Conservation (phyloP, 805 yeast species). For the Trichomonascus vanleenenianus region DNA sequence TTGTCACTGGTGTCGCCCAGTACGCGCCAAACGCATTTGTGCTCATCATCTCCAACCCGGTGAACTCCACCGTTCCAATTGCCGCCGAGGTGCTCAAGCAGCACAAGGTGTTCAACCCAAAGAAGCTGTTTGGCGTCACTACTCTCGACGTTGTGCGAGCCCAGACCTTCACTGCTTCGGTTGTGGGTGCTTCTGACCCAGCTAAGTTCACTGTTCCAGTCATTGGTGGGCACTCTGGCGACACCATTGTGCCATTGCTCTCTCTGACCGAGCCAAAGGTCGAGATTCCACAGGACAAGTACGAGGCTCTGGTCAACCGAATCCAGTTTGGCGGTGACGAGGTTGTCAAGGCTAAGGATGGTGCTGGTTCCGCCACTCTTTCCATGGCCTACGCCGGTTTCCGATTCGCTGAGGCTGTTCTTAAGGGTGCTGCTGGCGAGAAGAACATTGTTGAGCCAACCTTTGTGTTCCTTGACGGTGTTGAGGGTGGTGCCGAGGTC, state of each 20-base stretch:
- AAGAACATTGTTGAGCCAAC: slow-evolving; percentile 41
- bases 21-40: slow-evolving; percentile 68
- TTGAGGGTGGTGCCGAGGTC: slow-evolving; percentile 48
- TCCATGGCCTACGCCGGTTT: slow-evolving; percentile 95
- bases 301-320: slow-evolving; percentile 66
- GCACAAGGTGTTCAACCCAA: slow-evolving; percentile 60
- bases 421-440: slow-evolving; percentile 35
- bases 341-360: slow-evolving; percentile 90
- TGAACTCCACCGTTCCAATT: slow-evolving; percentile 87
- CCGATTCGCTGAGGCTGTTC: slow-evolving; percentile 59
- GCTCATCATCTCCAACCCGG: slow-evolving; percentile 85
- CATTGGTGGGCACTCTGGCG: slow-evolving; percentile 93
- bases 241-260: slow-evolving; percentile 83
- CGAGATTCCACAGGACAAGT: slow-evolving; percentile 30
- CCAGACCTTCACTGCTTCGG: slow-evolving; percentile 63
- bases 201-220: slow-evolving; percentile 56
- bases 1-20: slow-evolving; percentile 69
- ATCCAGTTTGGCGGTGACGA: slow-evolving; percentile 97
- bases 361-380: slow-evolving; percentile 90
- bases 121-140: slow-evolving; percentile 78
- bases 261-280: slow-evolving; percentile 34
- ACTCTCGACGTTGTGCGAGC: slow-evolving; percentile 84
- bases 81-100: slow-evolving; percentile 72
- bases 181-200: slow-evolving; percentile 37
- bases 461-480: slow-evolving; percentile 32